Percentiles rank a stretch among this genome's conserved stretches.
phyloP scores from a whole-genome alignment of 495 filamentous ascomycete species.

The Hyaloscypha hepaticicola region DNA sequence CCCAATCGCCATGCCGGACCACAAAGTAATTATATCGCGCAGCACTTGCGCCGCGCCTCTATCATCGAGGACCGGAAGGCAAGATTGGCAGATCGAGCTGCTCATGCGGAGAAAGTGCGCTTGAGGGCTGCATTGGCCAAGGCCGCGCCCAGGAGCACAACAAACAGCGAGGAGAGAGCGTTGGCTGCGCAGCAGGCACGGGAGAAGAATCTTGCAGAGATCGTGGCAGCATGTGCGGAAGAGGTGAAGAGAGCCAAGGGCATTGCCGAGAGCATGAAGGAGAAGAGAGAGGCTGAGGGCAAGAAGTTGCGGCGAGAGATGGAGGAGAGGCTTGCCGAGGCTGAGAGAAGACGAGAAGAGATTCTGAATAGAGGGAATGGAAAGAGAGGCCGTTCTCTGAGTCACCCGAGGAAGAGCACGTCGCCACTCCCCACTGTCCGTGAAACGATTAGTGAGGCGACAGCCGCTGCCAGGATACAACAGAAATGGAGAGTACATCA shows the following conservation, averaged over 20 bases:
- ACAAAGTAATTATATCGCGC: constrained; percentile 80
- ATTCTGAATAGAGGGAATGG: constrained; percentile 53
- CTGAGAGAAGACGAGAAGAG: constrained; percentile 70
- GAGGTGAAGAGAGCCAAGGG: constrained; percentile 94
- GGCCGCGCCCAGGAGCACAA: constrained; percentile 58
- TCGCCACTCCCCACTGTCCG: constrained; percentile 52
- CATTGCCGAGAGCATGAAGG: constrained; percentile 87
- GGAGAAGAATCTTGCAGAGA: constrained; percentile 88
- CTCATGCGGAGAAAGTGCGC: constrained; percentile 96
- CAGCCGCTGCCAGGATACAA: constrained; percentile 73
- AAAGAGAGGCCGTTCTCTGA: constrained; percentile 48
- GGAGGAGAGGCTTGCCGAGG: constrained; percentile 86
- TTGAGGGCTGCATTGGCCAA: constrained; percentile 83
- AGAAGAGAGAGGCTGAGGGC: constrained; percentile 84
- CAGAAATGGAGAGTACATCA: constrained; percentile 67
- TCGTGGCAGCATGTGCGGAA: constrained; percentile 89
- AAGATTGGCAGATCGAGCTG: constrained; percentile 86
- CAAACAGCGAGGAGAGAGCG: constrained; percentile 76
- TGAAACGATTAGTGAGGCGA: constrained; percentile 59
- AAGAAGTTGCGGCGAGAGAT: constrained; percentile 71
- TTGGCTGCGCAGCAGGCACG: constrained; percentile 88
- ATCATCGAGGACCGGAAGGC: constrained; percentile 94
- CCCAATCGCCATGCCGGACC: constrained; percentile 64
- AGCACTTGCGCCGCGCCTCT: constrained; percentile 85
- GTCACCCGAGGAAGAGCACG: constrained; percentile 44